A percentile compares a stretch with the other conserved stretches of the same genome.
Evolutionary conservation across 2,329 filamentous ascomycete species (phyloP).

Genomic region (Grosmannia penicillata): DNA sequence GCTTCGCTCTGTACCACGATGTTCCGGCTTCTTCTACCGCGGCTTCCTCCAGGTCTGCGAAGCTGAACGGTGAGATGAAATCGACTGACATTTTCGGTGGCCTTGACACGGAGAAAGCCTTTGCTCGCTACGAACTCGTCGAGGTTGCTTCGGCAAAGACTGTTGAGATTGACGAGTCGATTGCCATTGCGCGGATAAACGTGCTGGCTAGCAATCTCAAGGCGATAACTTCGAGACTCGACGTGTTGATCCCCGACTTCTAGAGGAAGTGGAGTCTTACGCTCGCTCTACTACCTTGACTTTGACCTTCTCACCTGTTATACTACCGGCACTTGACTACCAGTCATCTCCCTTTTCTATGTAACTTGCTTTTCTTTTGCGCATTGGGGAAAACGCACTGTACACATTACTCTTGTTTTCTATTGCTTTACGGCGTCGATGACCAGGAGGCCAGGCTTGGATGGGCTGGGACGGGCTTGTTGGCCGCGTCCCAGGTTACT

Average conservation of each 20-base stretch:
- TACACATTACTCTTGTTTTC: not conserved
- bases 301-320: not conserved
- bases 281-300: not conserved
- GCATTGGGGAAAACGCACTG: not conserved
- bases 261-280: slow-evolving; percentile 2
- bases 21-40: slow-evolving; percentile 14
- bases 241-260: slow-evolving; percentile 19
- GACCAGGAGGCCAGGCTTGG: not conserved
- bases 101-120: slow-evolving; percentile 48
- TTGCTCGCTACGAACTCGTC: slow-evolving; percentile 49
- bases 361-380: not conserved
- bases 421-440: not conserved
- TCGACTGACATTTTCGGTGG: slow-evolving; percentile 32
- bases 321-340: not conserved
- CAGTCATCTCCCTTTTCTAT: not conserved
- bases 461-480: too few relatives aligned
- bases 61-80: slow-evolving; percentile 28
- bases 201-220: slow-evolving; percentile 28
- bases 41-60: slow-evolving; percentile 15
- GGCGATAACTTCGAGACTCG: slow-evolving; percentile 20
- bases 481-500: too few relatives aligned
- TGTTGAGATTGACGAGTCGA: slow-evolving; percentile 26
- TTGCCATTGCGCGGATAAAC: slow-evolving; percentile 34
- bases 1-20: slow-evolving; percentile 45
- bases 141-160: slow-evolving; percentile 37